Percentiles rank a stretch among this genome's conserved stretches.
Conservation (phyloP, 1,284 basidiomycete genomes). For the Tylopilus sp. region DNA sequence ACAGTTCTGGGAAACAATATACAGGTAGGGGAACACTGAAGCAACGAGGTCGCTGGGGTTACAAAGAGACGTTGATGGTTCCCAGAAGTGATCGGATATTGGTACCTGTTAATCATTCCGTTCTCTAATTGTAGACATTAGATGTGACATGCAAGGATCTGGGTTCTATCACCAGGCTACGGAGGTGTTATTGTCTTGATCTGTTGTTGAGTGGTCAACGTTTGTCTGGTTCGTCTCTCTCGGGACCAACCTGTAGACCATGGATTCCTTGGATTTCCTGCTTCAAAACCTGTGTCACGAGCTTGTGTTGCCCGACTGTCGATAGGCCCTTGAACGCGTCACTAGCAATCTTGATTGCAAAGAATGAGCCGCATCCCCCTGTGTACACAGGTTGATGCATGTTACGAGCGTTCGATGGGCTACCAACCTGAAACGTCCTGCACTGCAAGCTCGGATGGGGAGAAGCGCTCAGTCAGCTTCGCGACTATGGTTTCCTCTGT, state of each 20-base stretch:
- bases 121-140: conserved; percentile 10
- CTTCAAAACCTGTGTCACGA: conserved; percentile 88
- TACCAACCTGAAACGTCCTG: conserved; percentile 84
- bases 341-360: conserved; percentile 88
- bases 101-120: not conserved
- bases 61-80: not conserved
- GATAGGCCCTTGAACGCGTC: conserved; percentile 82
- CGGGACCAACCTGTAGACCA: conserved; percentile 78
- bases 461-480: conserved; percentile 74
- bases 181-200: conserved; percentile 32
- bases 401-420: not conserved
- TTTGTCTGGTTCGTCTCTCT: not conserved
- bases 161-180: conserved; percentile 7
- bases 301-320: conserved; percentile 90
- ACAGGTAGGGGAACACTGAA: not conserved
- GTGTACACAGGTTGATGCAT: conserved; percentile 1
- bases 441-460: conserved; percentile 75
- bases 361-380: conserved; percentile 98
- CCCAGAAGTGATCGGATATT: not conserved
- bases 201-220: conserved; percentile 21
- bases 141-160: conserved; percentile 2
- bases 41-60: not conserved
- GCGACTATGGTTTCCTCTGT: conserved; percentile 54
- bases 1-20: not conserved
- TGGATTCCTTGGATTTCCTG: conserved; percentile 91